Evolutionary conservation across 2,329 filamentous ascomycete genomes (phyloP).

Genomic region (Cercospora sojina): DNA sequence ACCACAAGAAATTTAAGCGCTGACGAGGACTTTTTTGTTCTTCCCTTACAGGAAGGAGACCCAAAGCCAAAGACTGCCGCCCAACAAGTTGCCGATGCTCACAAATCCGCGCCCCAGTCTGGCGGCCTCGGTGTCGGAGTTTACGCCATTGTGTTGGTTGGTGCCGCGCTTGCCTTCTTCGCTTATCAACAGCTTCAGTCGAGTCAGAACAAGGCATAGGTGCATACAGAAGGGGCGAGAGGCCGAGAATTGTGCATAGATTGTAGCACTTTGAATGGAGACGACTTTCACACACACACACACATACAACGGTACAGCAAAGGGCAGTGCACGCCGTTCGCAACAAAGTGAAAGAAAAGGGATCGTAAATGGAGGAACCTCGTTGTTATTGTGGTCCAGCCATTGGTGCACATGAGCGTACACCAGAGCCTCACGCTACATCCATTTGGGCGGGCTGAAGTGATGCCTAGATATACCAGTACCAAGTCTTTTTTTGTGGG

Average conservation of each 20-base stretch:
- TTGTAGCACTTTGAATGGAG: not conserved
- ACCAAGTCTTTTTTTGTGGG: not conserved
- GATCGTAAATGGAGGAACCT: not conserved
- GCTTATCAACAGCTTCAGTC: conserved; percentile 83
- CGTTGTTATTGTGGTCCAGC: not conserved
- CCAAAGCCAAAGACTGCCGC: conserved; percentile 64
- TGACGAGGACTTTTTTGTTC: not conserved
- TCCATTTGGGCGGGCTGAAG: conserved; percentile 1
- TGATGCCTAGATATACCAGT: conserved; percentile 1
- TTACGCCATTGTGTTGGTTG: conserved; percentile 77
- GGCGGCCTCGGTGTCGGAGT: conserved; percentile 69
- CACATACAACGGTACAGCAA: not conserved
- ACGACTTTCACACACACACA: not conserved
- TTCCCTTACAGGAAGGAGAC: conserved; percentile 67
- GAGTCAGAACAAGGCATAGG: conserved; percentile 41
- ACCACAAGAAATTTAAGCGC: not conserved
- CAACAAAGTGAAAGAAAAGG: not conserved
- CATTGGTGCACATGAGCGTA: not conserved
- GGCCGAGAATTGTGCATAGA: not conserved
- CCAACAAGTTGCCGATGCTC: conserved; percentile 52
- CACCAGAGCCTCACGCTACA: conserved; percentile 5
- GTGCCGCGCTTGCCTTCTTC: conserved; percentile 73
- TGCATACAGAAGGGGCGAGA: not conserved
- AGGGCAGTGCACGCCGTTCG: not conserved
- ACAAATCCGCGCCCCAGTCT: conserved; percentile 45